Evolutionary conservation across 805 yeast genomes (phyloP).

Genomic region (Ogataea saltuana): DNA sequence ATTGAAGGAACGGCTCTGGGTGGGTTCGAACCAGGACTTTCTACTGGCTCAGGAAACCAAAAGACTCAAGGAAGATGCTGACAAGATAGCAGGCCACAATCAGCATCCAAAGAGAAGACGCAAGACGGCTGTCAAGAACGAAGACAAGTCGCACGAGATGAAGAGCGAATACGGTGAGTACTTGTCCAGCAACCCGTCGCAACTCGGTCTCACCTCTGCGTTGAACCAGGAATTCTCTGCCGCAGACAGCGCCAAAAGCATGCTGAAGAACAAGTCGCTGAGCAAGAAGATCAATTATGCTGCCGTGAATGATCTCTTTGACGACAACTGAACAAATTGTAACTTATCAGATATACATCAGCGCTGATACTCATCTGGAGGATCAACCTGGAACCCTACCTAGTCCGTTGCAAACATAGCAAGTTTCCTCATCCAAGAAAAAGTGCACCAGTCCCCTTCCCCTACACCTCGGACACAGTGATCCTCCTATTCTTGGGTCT

Average conservation of each 20-base stretch:
- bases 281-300: slow-evolving; percentile 90
- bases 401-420: slow-evolving; percentile 65
- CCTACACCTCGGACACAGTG: slow-evolving; percentile 68
- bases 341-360: too few relatives aligned
- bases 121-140: slow-evolving; percentile 28
- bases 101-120: slow-evolving; percentile 52
- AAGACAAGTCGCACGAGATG: slow-evolving; percentile 28
- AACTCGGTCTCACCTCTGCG: slow-evolving; percentile 41
- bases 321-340: slow-evolving; percentile 28
- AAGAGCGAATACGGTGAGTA: slow-evolving; percentile 31
- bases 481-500: slow-evolving; percentile 76
- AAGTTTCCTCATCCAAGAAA: slow-evolving; percentile 60
- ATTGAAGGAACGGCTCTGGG: slow-evolving; percentile 84
- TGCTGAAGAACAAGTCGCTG: slow-evolving; percentile 73
- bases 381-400: slow-evolving; percentile 47
- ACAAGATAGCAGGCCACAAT: slow-evolving; percentile 77
- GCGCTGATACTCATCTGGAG: too few relatives aligned
- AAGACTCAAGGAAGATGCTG: slow-evolving; percentile 81
- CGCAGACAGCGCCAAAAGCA: slow-evolving; percentile 74
- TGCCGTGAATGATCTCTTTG: slow-evolving; percentile 61
- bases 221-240: slow-evolving; percentile 57
- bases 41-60: slow-evolving; percentile 83
- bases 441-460: slow-evolving; percentile 61
- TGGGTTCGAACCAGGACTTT: slow-evolving; percentile 83
- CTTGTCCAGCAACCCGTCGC: slow-evolving; percentile 25